Evolutionary conservation across 2,329 filamentous ascomycete genomes (phyloP).

Genomic region (Colletotrichum sp.): DNA sequence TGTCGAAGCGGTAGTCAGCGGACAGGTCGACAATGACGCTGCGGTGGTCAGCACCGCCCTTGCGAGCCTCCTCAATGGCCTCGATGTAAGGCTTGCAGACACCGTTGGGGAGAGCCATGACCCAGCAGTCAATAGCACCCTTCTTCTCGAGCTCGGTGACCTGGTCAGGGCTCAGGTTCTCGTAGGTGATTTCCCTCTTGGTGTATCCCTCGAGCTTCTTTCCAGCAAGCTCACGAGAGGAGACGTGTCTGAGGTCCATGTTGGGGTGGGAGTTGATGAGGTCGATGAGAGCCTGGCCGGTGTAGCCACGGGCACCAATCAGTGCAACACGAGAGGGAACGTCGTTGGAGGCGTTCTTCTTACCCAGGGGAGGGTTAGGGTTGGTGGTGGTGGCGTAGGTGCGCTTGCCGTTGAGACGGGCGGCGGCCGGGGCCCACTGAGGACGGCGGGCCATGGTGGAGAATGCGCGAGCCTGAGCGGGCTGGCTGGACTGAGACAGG

Average conservation of each 20-base stretch:
- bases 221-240: conserved; percentile 88
- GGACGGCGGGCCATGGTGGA: conserved; percentile 60
- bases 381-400: conserved; percentile 66
- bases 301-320: conserved; percentile 93
- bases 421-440: conserved; percentile 27
- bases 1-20: conserved; percentile 94
- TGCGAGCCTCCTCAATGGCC: conserved; percentile 76
- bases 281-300: conserved; percentile 87
- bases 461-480: conserved; percentile 57
- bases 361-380: conserved; percentile 88
- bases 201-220: conserved; percentile 88
- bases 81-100: conserved; percentile 95
- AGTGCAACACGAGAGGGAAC: conserved; percentile 81
- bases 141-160: conserved; percentile 83
- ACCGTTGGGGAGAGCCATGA: conserved; percentile 95
- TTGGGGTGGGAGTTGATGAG: conserved; percentile 87
- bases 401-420: conserved; percentile 21
- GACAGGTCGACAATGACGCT: conserved; percentile 91
- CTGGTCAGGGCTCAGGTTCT: conserved; percentile 87
- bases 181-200: conserved; percentile 91
- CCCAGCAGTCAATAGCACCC: conserved; percentile 91
- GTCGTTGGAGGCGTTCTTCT: conserved; percentile 80
- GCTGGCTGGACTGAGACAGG: conserved; percentile 34
- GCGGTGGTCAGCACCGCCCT: conserved; percentile 51
- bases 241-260: conserved; percentile 90